Evolutionary conservation across 1,284 basidiomycete genomes (phyloP).

Genomic region (Omphalotus olearius): DNA sequence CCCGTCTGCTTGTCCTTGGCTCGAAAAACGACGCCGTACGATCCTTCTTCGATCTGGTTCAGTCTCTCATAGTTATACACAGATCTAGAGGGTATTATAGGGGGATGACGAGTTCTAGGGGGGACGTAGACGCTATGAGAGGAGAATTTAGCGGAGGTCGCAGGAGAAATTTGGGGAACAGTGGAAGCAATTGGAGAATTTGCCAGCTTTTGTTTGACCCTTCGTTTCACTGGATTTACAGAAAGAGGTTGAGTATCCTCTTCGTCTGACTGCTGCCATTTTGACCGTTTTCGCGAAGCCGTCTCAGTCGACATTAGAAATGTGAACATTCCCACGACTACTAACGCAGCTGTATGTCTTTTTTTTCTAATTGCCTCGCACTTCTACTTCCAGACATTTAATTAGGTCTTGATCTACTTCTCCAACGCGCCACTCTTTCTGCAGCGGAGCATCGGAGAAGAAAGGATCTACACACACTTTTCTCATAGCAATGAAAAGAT

Average conservation of each 20-base stretch:
- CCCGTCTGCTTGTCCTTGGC: slow-evolving; percentile 92
- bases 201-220: slow-evolving; percentile 28
- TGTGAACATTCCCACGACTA: not conserved
- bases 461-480: slow-evolving; percentile 70
- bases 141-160: slow-evolving; percentile 19
- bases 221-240: slow-evolving; percentile 39
- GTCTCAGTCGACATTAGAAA: slow-evolving; percentile 19
- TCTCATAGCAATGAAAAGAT: slow-evolving; percentile 75
- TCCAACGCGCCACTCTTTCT: slow-evolving; percentile 30
- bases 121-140: slow-evolving; percentile 69
- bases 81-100: slow-evolving; percentile 78
- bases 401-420: slow-evolving; percentile 37
- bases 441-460: slow-evolving; percentile 26
- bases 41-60: slow-evolving; percentile 99
- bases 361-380: slow-evolving; percentile 21
- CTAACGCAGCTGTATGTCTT: not conserved
- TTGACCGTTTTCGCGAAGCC: slow-evolving; percentile 62
- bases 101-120: slow-evolving; percentile 69
- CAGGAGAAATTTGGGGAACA: not conserved
- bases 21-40: slow-evolving; percentile 96
- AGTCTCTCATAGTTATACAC: slow-evolving; percentile 91
- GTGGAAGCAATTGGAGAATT: slow-evolving; percentile 13
- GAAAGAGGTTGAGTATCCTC: slow-evolving; percentile 21
- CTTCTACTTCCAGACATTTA: slow-evolving; percentile 51
- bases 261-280: slow-evolving; percentile 59